Evolutionary conservation across 2,329 filamentous ascomycete species (phyloP).

Genomic region (Microsporum audouinii): DNA sequence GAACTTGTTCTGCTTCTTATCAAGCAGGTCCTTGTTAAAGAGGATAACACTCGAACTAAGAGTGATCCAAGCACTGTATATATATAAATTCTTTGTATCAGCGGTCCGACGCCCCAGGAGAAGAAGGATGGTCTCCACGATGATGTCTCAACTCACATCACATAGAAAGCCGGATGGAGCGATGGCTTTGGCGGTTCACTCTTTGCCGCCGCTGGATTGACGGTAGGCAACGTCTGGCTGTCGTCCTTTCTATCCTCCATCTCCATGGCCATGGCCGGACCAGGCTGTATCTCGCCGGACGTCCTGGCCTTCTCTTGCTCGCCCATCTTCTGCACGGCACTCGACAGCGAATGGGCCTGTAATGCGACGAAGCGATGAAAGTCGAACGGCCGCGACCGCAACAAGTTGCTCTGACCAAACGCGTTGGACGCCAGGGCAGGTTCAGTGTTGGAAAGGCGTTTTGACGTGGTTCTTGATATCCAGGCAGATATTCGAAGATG

Average conservation of each 20-base stretch:
- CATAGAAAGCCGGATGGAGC: constrained; percentile 77
- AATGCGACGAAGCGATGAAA: constrained; percentile 37
- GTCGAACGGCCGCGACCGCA: constrained; percentile 38
- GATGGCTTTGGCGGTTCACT: constrained; percentile 50
- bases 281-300: constrained; percentile 54
- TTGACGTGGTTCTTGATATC: too few relatives aligned
- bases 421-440: constrained; percentile 33
- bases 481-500: too few relatives aligned
- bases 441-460: too few relatives aligned
- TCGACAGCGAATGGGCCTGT: constrained; percentile 26
- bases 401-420: constrained; percentile 33
- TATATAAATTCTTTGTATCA: background rate
- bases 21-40: constrained; percentile 98
- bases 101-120: too few relatives aligned
- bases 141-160: constrained; percentile 41
- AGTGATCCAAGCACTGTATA: constrained; percentile 70
- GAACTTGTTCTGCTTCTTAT: constrained; percentile 59
- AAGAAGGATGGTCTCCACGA: too few relatives aligned
- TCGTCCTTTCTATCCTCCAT: constrained; percentile 34
- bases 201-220: constrained; percentile 68
- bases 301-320: constrained; percentile 72
- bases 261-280: constrained; percentile 5
- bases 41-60: constrained; percentile 90
- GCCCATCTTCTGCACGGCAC: constrained; percentile 50
- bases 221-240: constrained; percentile 57